A percentile compares a stretch with the other conserved stretches of the same genome.
Evolutionary conservation across 768 basidiomycete species (phyloP).

Genomic region (Mycena kentingensis): DNA sequence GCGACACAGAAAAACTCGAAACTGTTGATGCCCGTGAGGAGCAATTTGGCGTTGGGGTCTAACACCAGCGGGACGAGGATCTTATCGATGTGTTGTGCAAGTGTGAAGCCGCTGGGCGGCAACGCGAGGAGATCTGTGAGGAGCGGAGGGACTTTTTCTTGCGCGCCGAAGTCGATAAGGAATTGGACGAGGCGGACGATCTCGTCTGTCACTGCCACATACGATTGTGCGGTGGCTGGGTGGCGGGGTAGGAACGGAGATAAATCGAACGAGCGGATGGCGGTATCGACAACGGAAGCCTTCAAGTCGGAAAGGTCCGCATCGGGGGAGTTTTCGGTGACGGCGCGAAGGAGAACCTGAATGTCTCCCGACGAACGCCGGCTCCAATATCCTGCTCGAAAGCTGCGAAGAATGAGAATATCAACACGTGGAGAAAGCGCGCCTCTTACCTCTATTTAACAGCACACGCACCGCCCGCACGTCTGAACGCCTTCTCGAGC

Average conservation of each 20-base stretch:
- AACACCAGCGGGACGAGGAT: neutral
- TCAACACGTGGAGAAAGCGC: no score
- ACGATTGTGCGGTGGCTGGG: neutral
- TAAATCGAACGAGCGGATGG: neutral
- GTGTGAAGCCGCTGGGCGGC: neutral
- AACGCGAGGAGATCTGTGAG: neutral
- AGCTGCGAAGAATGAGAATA: no score
- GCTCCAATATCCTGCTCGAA: no score
- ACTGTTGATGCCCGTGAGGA: neutral
- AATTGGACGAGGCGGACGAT: neutral
- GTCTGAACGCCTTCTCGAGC: no score
- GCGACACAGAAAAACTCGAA: conserved; percentile 1
- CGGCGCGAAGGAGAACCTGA: no score
- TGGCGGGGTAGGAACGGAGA: neutral
- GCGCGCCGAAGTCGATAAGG: neutral
- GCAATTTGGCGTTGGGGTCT: neutral
- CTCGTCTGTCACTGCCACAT: neutral
- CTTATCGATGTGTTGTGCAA: neutral
- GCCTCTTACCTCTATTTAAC: no score
- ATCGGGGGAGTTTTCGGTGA: neutral
- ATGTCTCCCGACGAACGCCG: no score
- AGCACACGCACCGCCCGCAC: no score
- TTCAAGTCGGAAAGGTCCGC: neutral
- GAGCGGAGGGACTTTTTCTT: neutral
- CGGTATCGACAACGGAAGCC: neutral